Percentiles rank a stretch among this genome's conserved stretches.
Conservation (phyloP, 192 early-diverging fungal species). For the Entomortierella chlamydospora region DNA sequence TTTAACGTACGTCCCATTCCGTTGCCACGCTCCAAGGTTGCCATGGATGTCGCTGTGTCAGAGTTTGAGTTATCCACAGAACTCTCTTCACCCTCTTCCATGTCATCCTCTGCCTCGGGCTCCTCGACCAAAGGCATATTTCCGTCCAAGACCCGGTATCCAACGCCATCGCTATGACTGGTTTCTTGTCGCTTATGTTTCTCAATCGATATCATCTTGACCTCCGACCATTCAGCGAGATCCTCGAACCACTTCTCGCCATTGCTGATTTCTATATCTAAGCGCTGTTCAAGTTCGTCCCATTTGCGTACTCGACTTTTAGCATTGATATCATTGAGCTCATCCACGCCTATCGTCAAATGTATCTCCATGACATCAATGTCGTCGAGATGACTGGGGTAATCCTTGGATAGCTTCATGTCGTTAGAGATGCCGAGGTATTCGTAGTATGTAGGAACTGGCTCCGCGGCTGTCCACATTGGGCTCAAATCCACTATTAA, state of each 20-base stretch:
- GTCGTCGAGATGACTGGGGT: slow-evolving; percentile 24
- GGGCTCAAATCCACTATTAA: slow-evolving; percentile 43
- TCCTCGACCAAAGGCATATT: slow-evolving; percentile 15
- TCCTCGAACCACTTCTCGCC: slow-evolving; percentile 48
- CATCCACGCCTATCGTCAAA: slow-evolving; percentile 19
- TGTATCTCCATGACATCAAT: slow-evolving; percentile 42
- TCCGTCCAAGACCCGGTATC: slow-evolving; percentile 5
- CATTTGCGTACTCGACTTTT: slow-evolving; percentile 38
- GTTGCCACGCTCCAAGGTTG: not conserved
- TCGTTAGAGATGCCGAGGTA: slow-evolving; percentile 29
- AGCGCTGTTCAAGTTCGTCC: slow-evolving; percentile 31
- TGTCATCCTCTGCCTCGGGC: slow-evolving; percentile 8
- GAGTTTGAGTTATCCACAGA: not conserved
- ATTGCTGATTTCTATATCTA: slow-evolving; percentile 30
- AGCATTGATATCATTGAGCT: slow-evolving; percentile 6
- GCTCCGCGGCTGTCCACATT: slow-evolving; percentile 22
- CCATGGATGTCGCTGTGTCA: not conserved
- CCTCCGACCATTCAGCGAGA: slow-evolving; percentile 11
- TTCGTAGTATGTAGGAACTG: slow-evolving; percentile 36
- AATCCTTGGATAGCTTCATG: slow-evolving; percentile 19
- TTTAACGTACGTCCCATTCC: not conserved
- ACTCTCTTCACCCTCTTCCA: not conserved
- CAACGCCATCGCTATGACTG: not conserved
- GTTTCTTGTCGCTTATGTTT: slow-evolving; percentile 12
- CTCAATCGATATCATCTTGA: slow-evolving; percentile 20